Conservation (phyloP, 73 alveolate genomes). For the Paraurostyla sp. region DNA sequence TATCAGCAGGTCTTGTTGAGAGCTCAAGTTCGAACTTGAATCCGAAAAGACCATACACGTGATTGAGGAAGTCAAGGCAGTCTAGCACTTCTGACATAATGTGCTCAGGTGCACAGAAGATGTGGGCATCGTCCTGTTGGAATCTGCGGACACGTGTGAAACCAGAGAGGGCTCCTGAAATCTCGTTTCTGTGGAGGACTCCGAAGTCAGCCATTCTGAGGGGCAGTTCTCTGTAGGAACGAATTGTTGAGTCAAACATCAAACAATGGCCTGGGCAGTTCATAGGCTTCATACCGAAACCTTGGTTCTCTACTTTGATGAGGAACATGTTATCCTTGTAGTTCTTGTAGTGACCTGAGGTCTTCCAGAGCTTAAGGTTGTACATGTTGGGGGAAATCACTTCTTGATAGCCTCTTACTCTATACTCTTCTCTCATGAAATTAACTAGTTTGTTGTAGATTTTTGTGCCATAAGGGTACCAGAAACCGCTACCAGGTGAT, state of each 20-base stretch:
- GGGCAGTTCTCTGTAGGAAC: constrained; percentile 99
- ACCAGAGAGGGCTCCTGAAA: constrained; percentile 99
- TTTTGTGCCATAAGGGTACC: constrained; percentile 96
- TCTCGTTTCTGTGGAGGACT: constrained; percentile 99
- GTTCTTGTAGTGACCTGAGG: constrained; percentile 99
- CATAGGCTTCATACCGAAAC: constrained; percentile 99
- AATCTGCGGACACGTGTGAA: constrained; percentile 99
- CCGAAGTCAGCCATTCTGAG: constrained; percentile 99
- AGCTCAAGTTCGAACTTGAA: constrained; percentile 94
- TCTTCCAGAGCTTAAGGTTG: constrained; percentile 97
- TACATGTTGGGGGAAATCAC: constrained; percentile 98
- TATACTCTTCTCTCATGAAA: constrained; percentile 95
- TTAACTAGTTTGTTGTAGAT: constrained; percentile 96
- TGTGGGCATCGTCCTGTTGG: constrained; percentile 99
- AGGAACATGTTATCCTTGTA: constrained; percentile 98
- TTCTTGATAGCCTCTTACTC: constrained; percentile 98
- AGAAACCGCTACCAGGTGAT: constrained; percentile 99
- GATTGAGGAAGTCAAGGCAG: constrained; percentile 88
- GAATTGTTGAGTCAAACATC: constrained; percentile 91
- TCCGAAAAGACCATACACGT: constrained; percentile 94
- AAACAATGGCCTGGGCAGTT: constrained; percentile 99
- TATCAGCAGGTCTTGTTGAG: constrained; percentile 97
- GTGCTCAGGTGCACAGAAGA: constrained; percentile 98
- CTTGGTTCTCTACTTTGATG: constrained; percentile 97
- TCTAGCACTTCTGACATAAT: constrained; percentile 93